A percentile compares a stretch with the other conserved stretches of the same genome.
Conservation (phyloP, 805 yeast species). For the Naumovozyma castellii region DNA sequence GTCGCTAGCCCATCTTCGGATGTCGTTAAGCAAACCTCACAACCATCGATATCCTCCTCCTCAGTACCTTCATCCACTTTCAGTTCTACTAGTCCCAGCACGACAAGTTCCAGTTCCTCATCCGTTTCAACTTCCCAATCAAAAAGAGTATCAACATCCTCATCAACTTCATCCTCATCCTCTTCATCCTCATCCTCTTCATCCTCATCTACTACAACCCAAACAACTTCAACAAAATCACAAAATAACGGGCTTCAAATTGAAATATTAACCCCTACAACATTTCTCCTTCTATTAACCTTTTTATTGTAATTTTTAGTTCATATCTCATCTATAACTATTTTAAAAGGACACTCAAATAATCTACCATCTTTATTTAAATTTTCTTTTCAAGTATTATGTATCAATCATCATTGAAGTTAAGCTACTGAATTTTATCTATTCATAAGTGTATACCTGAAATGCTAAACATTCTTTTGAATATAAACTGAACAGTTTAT, state of each 20-base stretch:
- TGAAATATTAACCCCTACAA: not conserved
- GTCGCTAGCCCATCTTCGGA: not conserved
- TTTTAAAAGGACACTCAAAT: no score
- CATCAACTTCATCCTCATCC: no score
- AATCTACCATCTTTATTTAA: no score
- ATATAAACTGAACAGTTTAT: no score
- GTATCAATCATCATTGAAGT: no score
- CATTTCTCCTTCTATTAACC: not conserved
- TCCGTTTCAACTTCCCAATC: not conserved
- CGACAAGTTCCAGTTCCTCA: not conserved
- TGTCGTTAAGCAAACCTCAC: not conserved
- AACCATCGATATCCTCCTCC: not conserved
- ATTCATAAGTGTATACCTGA: no score
- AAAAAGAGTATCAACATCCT: not conserved
- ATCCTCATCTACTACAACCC: not conserved
- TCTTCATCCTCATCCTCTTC: not conserved
- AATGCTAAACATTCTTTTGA: no score
- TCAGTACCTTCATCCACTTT: not conserved
- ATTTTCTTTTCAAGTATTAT: no score
- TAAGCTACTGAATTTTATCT: no score
- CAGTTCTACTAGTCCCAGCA: not conserved
- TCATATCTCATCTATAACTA: no score
- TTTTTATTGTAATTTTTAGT: not conserved
- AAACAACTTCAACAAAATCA: not conserved
- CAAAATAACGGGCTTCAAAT: not conserved